phyloP scores from a whole-genome alignment of 768 basidiomycete species.

The Chlorophyllum brunneum region DNA sequence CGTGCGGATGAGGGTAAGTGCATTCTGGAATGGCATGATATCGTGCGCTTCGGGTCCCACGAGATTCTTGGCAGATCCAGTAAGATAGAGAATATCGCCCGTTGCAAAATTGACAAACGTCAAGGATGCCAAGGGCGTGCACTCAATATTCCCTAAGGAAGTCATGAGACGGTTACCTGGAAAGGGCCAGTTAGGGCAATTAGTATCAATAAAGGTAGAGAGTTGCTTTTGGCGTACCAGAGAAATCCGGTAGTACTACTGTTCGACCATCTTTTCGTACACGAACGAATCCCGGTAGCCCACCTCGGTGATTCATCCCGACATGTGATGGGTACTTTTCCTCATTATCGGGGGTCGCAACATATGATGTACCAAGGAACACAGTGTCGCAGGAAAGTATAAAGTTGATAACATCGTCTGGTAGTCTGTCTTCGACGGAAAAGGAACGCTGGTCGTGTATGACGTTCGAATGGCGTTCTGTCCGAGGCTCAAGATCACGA shows the following conservation, averaged over 20 bases:
- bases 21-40: constrained; percentile 54
- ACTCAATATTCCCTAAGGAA: constrained; percentile 59
- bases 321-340: constrained; percentile 49
- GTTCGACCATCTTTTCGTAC: constrained; percentile 56
- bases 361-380: constrained; percentile 52
- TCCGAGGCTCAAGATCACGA: constrained; percentile 44
- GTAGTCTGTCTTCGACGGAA: constrained; percentile 35
- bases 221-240: constrained; percentile 30
- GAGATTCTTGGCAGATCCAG: constrained; percentile 49
- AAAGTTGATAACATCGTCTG: constrained; percentile 44
- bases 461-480: constrained; percentile 35
- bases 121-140: constrained; percentile 51
- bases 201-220: not conserved
- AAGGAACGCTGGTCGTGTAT: constrained; percentile 31
- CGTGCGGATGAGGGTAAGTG: constrained; percentile 43
- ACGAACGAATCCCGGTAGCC: constrained; percentile 57
- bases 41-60: constrained; percentile 42
- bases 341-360: constrained; percentile 34
- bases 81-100: constrained; percentile 60
- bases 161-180: constrained; percentile 61
- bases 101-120: constrained; percentile 50
- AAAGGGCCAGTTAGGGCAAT: not conserved
- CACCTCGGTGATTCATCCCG: constrained; percentile 64
- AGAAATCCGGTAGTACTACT: constrained; percentile 56
- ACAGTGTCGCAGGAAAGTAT: constrained; percentile 49